Percentiles rank a stretch among this genome's conserved stretches.
Conservation (phyloP, 2,329 filamentous ascomycete genomes). For the Scytalidium sp. region DNA sequence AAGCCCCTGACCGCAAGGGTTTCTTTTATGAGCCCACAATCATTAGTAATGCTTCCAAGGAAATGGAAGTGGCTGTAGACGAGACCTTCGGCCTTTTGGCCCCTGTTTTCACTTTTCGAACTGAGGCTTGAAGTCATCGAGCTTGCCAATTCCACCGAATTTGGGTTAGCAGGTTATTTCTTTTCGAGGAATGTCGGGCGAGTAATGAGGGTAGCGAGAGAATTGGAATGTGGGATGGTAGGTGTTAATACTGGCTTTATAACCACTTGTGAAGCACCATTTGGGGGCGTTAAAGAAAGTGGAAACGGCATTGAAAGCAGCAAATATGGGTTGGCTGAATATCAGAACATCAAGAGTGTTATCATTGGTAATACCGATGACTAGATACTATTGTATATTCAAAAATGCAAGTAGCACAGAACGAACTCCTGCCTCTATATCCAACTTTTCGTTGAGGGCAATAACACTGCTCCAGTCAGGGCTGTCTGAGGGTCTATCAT, state of each 20-base stretch:
- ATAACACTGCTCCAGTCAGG: too few species aligned
- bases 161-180: conserved; percentile 90
- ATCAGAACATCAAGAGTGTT: conserved; percentile 43
- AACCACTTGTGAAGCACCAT: conserved; percentile 47
- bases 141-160: conserved; percentile 74
- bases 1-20: conserved; percentile 65
- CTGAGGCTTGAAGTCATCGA: conserved; percentile 81
- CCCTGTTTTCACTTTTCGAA: conserved; percentile 79
- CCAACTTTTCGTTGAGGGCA: too few species aligned
- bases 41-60: conserved; percentile 74
- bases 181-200: conserved; percentile 65
- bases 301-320: conserved; percentile 50
- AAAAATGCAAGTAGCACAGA: too few species aligned
- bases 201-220: conserved; percentile 58
- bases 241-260: conserved; percentile 71
- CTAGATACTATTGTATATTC: too few species aligned
- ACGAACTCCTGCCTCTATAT: too few species aligned
- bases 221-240: conserved; percentile 78
- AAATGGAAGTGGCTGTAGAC: too few species aligned
- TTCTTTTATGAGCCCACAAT: conserved; percentile 91
- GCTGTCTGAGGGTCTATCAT: too few species aligned
- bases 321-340: conserved; percentile 47
- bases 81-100: conserved; percentile 94
- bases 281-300: conserved; percentile 50
- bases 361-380: conserved; percentile 26